Conservation (phyloP, 2,329 filamentous ascomycete genomes). For the Monosporascus sp. region DNA sequence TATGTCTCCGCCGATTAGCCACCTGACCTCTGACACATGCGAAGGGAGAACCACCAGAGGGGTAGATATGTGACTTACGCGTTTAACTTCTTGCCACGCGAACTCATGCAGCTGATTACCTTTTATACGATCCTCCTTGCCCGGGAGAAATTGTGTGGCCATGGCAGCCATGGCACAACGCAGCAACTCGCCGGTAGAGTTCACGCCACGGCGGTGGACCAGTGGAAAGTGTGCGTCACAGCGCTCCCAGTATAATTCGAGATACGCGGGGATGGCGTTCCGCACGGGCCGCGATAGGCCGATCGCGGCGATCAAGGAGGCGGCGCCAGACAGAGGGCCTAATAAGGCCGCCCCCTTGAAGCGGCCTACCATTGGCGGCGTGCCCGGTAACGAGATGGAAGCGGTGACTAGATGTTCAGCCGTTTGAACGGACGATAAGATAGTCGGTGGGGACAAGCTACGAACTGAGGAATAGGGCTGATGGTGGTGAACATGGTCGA, state of each 20-base stretch:
- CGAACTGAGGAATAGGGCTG: slow-evolving; percentile 40
- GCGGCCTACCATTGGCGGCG: slow-evolving; percentile 31
- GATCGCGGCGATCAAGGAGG: slow-evolving; percentile 32
- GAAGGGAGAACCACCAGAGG: background rate
- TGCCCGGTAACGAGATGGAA: slow-evolving; percentile 33
- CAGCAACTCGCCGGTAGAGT: slow-evolving; percentile 39
- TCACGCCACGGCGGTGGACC: slow-evolving; percentile 42
- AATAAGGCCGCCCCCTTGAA: slow-evolving; percentile 35
- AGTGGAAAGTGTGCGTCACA: slow-evolving; percentile 45
- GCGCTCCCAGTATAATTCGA: slow-evolving; percentile 49
- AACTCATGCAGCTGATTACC: slow-evolving; percentile 46
- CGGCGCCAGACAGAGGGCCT: slow-evolving; percentile 28
- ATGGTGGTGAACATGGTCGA: slow-evolving; percentile 30
- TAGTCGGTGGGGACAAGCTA: slow-evolving; percentile 42
- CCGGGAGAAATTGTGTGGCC: slow-evolving; percentile 44
- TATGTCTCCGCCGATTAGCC: slow-evolving; percentile 21
- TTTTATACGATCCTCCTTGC: slow-evolving; percentile 43
- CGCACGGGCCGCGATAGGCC: slow-evolving; percentile 30
- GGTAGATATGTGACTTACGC: slow-evolving; percentile 34
- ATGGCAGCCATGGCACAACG: slow-evolving; percentile 53
- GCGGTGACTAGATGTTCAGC: slow-evolving; percentile 45
- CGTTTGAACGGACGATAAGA: slow-evolving; percentile 37
- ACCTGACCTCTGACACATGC: background rate
- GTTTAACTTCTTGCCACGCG: slow-evolving; percentile 43
- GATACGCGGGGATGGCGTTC: slow-evolving; percentile 42